Evolutionary conservation across 768 basidiomycete genomes (phyloP), one percentile per base, ranked within the genome.

Genomic region (Epithele typhae): DNA sequence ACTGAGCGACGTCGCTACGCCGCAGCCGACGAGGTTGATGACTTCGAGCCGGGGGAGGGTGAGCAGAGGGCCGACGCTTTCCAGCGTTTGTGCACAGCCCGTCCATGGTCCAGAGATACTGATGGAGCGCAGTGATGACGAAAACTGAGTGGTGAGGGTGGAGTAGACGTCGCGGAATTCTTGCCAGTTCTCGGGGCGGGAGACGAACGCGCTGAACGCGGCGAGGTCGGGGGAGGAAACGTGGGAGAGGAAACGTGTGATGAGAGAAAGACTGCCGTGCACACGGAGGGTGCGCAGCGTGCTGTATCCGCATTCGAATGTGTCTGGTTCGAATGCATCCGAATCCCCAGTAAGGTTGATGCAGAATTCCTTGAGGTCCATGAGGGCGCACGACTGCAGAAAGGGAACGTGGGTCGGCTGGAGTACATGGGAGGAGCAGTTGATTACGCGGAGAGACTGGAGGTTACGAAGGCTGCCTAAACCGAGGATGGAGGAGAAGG

Each of bases 191-290:
- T 38, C 39, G 7, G 45, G 45, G n/a, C 30, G 38, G 17, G 45
- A 39, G 14, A 46, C 37, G 33, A 46, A 35, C 21, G 17, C 45
- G 32, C 37, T 39, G 38, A 46, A 40, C 12, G 38, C 25, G 5
- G 39, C n/a, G 39, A 46, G 45, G 22, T 40, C 38, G 9, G 45
- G 14, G 27, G 45, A 46, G 32, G 45, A n/a, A 39, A 46, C 38
- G 33, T 46, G 45, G 5, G 37, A 22, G 21, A 46, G 45, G 32
- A 46, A 25, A 17, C 45, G 45, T 12, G 38, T 7, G 17, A 46
- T 33, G 39, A 40, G 45, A 15, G 39, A n/a, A 22, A 46, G 45
- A 11, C 38, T 40, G n/a, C 45, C 39, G 38, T 46, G 45, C 23
- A 46, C 45, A 17, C 45, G 39, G 5, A 46, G 32, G 23, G 45